Base-by-base conservation (phyloP, 352 stramenopile genomes). In the Phytopythium helicoides region DNA sequence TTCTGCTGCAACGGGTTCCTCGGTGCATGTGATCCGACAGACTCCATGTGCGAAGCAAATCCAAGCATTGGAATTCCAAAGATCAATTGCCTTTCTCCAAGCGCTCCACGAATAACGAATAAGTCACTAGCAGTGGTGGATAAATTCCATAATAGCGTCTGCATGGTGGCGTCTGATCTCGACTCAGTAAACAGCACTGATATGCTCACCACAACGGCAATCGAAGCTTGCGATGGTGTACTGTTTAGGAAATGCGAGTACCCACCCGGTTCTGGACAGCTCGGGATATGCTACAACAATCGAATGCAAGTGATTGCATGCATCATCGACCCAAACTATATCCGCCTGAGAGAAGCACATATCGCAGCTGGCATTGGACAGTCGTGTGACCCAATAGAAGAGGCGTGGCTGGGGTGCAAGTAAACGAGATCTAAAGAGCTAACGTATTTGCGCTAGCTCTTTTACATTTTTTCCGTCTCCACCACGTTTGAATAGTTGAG, bases 1-100 rank as follows among this genome's bases (percentile, higher is more conserved):
- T 21, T 68, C 16, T 76, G 66, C 40, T 79, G 66, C 64, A 70
- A 76, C 34, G 69, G 69, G 1, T 60, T 57, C 39, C n/a, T 76
- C 10, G 56, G 68, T 8, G 4, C 23, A 0, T 78, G 68, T 18
- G 56, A 76, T 16, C 38, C 69, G 11, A 48, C 16, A 4, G 25
- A 52, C 11, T 16, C 22, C 3, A 53, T 62, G 22, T 74, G 64
- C 26, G 26, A 41, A 26, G 47, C 41, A 14, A 51, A 64, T 9
- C 21, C 21, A 10, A 25, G 16, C 0, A 39, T 54, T 3, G 52
- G 51, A 1, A 46, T 67, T 11, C 56, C 61, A 19, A 42, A 25
- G 4, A 51, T 56, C n/a, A 47, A 33, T 6, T 69, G 61, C n/a
- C 22, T 69, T 6, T 21, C 14, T 11, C 34, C 62, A 8, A 35